Conservation (phyloP, 139 green algal genomes). For the Trebouxia sp. region DNA sequence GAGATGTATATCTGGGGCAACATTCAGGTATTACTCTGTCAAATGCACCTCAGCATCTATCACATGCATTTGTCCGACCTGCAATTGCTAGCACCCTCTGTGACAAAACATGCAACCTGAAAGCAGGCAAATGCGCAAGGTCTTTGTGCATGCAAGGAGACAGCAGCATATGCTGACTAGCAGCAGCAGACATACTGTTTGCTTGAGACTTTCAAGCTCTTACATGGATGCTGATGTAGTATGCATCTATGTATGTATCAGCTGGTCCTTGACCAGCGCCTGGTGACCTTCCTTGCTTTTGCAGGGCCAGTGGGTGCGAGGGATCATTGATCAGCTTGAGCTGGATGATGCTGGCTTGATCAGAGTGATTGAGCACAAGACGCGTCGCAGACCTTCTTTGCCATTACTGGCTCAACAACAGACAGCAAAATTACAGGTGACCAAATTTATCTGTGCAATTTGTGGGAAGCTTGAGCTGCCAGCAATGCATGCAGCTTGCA, state of each 20-base stretch:
- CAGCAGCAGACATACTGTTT: background rate
- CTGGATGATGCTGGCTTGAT: background rate
- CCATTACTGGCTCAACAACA: conserved; percentile 18
- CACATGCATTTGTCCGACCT: too few species aligned
- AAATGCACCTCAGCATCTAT: too few species aligned
- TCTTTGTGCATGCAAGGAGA: too few species aligned
- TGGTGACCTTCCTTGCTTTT: background rate
- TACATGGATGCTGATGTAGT: too few species aligned
- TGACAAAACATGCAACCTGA: too few species aligned
- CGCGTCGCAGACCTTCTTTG: conserved; percentile 17
- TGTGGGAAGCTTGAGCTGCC: background rate
- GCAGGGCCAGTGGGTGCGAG: conserved; percentile 31
- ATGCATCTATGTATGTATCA: too few species aligned
- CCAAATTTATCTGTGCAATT: background rate
- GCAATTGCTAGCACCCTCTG: too few species aligned
- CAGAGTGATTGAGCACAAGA: conserved; percentile 34
- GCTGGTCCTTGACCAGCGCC: too few species aligned
- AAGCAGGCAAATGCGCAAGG: too few species aligned
- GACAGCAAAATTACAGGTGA: conserved; percentile 31
- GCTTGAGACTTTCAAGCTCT: too few species aligned
- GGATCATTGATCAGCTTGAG: conserved; percentile 35
- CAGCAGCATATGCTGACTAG: too few species aligned
- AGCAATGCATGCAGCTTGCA: background rate
- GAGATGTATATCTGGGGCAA: conserved; percentile 32
- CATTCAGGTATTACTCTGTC: background rate